Percentiles rank a stretch among this genome's conserved stretches.
Conservation (phyloP, 805 yeast species). For the Phaffomyces antillensis region DNA sequence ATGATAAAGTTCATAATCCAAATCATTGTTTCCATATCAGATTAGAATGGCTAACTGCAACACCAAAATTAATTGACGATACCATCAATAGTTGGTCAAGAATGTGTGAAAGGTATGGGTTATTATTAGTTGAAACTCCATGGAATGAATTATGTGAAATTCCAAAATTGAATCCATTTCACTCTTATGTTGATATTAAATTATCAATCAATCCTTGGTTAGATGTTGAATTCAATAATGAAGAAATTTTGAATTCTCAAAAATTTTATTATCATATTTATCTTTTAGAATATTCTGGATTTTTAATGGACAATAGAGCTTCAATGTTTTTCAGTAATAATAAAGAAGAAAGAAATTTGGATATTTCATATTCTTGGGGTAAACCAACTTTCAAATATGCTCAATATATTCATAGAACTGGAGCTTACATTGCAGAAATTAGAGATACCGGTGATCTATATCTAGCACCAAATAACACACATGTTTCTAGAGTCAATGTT, state of each 20-base stretch:
- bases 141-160: conserved; percentile 79
- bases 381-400: conserved; percentile 71
- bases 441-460: conserved; percentile 71
- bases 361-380: conserved; percentile 88
- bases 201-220: conserved; percentile 67
- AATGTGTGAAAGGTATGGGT: conserved; percentile 78
- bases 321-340: conserved; percentile 51
- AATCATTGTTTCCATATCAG: conserved; percentile 90
- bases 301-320: conserved; percentile 75
- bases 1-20: conserved; percentile 89
- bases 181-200: conserved; percentile 67
- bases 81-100: conserved; percentile 71
- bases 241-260: conserved; percentile 38
- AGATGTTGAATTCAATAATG: conserved; percentile 44
- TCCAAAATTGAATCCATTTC: conserved; percentile 78
- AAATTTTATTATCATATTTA: conserved; percentile 72
- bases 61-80: conserved; percentile 80
- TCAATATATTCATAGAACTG: conserved; percentile 86
- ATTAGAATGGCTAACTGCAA: conserved; percentile 87
- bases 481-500: conserved; percentile 65
- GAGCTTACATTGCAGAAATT: conserved; percentile 84
- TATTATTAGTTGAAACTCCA: conserved; percentile 79
- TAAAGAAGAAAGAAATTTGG: conserved; percentile 39
- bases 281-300: conserved; percentile 62
- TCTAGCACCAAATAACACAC: conserved; percentile 82